These are phyloP conservation scores for Tricholomella constricta DNA, from an alignment of 768 basidiomycete genomes.

Conservation along the genomic window DNA sequence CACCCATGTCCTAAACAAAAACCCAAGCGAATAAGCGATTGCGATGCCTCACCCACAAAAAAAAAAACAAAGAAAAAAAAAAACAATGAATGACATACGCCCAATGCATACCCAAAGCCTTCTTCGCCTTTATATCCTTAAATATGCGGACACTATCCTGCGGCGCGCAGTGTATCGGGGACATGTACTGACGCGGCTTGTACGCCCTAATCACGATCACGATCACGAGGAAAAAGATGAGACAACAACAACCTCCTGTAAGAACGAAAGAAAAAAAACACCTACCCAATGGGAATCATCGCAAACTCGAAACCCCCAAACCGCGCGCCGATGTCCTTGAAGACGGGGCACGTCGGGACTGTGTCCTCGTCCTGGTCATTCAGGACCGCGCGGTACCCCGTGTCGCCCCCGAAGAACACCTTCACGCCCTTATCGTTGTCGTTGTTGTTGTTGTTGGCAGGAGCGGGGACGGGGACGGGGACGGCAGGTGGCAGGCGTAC, in stretches of 20 bases:
- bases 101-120: constrained; percentile 73
- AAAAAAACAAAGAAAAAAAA: background rate
- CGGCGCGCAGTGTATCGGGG: constrained; percentile 64
- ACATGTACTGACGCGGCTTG: constrained; percentile 54
- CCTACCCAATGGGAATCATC: constrained; percentile 68
- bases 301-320: constrained; percentile 70
- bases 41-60: too few species aligned
- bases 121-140: constrained; percentile 59
- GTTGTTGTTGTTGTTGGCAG: too few species aligned
- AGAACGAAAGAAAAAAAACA: too few species aligned
- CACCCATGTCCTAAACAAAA: constrained; percentile 46
- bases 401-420: constrained; percentile 71
- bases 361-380: constrained; percentile 50
- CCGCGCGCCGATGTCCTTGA: constrained; percentile 65
- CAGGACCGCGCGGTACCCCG: constrained; percentile 54
- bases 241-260: too few species aligned
- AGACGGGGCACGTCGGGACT: constrained; percentile 69
- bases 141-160: constrained; percentile 70
- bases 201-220: too few species aligned
- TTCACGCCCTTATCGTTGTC: too few species aligned
- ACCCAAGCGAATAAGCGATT: background rate
- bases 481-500: constrained; percentile 30
- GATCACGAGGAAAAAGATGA: too few species aligned
- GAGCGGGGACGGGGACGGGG: background rate
- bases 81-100: constrained; percentile 39